These are phyloP conservation scores for Peribolospora baueri DNA, from an alignment of 768 basidiomycete genomes.

Conservation along the genomic window DNA sequence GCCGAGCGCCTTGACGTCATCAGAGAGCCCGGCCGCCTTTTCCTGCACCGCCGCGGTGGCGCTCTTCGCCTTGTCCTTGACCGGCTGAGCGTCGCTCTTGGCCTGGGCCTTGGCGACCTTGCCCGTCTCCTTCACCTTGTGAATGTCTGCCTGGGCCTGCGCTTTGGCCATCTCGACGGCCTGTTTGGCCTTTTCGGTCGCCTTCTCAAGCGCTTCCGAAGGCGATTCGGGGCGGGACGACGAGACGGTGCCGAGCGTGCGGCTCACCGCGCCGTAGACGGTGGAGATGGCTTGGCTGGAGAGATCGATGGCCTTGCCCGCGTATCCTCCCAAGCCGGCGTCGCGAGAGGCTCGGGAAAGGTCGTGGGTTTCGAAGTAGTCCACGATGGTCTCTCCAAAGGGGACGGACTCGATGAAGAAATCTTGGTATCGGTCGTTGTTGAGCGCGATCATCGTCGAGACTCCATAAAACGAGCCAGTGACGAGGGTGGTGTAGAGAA, in stretches of 20 bases:
- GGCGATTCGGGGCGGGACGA: conserved; percentile 6
- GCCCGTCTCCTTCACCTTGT: conserved; percentile 18
- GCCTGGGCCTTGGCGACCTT: conserved; percentile 20
- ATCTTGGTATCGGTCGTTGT: conserved; percentile 56
- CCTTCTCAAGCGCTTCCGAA: conserved; percentile 7
- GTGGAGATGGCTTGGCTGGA: background rate
- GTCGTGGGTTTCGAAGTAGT: conserved; percentile 57
- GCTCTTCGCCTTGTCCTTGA: conserved; percentile 19
- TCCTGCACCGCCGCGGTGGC: conserved; percentile 30
- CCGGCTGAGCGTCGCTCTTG: conserved; percentile 3
- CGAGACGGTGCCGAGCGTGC: conserved; percentile 6
- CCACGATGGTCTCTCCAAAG: conserved; percentile 46
- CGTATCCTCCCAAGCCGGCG: conserved; percentile 53
- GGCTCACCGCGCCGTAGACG: background rate
- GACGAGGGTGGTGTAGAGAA: conserved; percentile 42
- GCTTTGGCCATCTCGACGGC: conserved; percentile 27
- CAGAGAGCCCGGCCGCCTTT: conserved; percentile 27
- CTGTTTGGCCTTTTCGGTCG: conserved; percentile 12
- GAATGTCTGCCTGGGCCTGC: conserved; percentile 27
- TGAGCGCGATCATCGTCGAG: conserved; percentile 53
- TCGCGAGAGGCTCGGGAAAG: conserved; percentile 35
- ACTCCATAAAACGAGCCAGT: conserved; percentile 58
- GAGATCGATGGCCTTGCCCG: conserved; percentile 33
- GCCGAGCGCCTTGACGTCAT: conserved; percentile 43
- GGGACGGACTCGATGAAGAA: conserved; percentile 64